phyloP scores from a whole-genome alignment of 257 asterid species.

The Solanum medicagineum region DNA sequence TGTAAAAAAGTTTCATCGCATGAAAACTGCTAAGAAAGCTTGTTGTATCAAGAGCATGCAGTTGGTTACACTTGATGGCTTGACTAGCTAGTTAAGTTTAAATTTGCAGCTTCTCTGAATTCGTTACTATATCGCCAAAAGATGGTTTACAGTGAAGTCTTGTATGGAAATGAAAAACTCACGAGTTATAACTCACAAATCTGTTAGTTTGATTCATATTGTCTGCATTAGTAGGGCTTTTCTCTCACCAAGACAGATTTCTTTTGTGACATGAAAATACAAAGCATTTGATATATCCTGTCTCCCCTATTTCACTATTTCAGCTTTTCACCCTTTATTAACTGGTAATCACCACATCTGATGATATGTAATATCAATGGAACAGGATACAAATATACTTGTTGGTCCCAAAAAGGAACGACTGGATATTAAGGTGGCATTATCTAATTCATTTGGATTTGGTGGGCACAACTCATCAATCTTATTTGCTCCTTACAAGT shows the following conservation, averaged over 20 bases:
- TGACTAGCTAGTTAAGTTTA: not conserved
- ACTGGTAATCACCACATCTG: not conserved
- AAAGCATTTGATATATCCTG: not conserved
- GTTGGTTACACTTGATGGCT: not conserved
- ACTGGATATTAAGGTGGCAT: slow-evolving; percentile 11
- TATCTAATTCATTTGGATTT: slow-evolving; percentile 14
- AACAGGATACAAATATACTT: slow-evolving; percentile 6
- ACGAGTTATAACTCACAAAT: not conserved
- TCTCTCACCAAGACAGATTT: not conserved
- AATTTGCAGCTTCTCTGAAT: not conserved
- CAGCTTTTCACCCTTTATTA: not conserved
- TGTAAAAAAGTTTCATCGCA: not conserved
- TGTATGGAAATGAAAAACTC: not conserved
- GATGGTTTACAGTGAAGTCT: not conserved
- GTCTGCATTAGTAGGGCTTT: not conserved
- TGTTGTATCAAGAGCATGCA: not conserved
- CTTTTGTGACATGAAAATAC: not conserved
- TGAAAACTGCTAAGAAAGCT: not conserved
- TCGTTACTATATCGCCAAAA: not conserved
- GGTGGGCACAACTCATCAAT: slow-evolving; percentile 16
- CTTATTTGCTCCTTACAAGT: slow-evolving; percentile 15
- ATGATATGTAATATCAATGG: not conserved
- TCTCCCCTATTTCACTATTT: not conserved
- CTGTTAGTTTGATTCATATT: not conserved
- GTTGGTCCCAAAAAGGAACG: slow-evolving; percentile 11